Percentiles rank a stretch among this genome's conserved stretches.
These are phyloP conservation scores for Plasmodium malariae DNA, from an alignment of 169 alveolate species.

Conservation along the genomic window DNA sequence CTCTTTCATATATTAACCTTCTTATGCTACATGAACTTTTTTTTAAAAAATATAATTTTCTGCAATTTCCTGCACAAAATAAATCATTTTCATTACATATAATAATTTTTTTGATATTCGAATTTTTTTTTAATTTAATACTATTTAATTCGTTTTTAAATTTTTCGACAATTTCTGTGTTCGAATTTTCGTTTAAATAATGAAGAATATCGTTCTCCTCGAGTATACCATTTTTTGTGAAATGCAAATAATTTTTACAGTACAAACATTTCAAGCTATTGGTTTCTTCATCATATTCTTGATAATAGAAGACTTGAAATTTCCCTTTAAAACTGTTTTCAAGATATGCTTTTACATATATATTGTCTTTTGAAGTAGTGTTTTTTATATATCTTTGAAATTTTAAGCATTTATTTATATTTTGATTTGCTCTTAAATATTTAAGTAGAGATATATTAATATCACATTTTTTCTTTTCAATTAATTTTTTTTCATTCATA, in stretches of 20 bases:
- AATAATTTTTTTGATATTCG: constrained; percentile 39
- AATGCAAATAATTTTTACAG: constrained; percentile 20
- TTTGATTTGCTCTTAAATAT: constrained; percentile 2
- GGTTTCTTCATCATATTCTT: constrained; percentile 19
- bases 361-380: constrained; percentile 10
- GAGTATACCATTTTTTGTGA: not conserved
- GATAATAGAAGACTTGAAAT: constrained; percentile 44
- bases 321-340: constrained; percentile 61
- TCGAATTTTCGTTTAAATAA: constrained; percentile 14
- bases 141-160: constrained; percentile 15
- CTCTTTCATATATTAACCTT: constrained; percentile 66
- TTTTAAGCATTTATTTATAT: not conserved
- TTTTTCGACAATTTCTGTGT: constrained; percentile 7
- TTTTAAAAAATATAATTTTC: constrained; percentile 42
- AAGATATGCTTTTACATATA: constrained; percentile 51
- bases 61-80: constrained; percentile 49
- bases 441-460: constrained; percentile 20
- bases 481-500: constrained; percentile 27
- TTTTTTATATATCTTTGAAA: constrained; percentile 64
- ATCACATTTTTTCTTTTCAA: constrained; percentile 65
- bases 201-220: constrained; percentile 20
- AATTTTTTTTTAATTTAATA: constrained; percentile 7
- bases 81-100: constrained; percentile 60
- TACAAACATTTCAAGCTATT: constrained; percentile 24
- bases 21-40: constrained; percentile 56